Conservation (phyloP, 768 basidiomycete genomes). For the Mycena venus region DNA sequence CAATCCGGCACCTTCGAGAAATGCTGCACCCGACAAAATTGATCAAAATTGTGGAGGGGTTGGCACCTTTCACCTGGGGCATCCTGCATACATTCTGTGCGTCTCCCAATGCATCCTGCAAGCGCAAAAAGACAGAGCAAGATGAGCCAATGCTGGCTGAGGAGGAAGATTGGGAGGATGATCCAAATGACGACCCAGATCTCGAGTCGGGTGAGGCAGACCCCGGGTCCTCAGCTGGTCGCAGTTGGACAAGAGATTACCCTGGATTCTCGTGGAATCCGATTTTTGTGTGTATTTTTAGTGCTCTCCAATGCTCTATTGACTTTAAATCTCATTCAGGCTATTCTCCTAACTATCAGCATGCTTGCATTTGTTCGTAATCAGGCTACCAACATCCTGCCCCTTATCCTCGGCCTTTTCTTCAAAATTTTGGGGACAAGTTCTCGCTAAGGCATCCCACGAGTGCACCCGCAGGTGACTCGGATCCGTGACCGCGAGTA, state of each 20-base stretch:
- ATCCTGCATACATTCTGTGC: neutral
- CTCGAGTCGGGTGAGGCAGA: neutral
- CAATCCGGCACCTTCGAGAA: neutral
- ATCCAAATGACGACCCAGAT: slow-evolving; percentile 10
- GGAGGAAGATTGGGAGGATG: slow-evolving; percentile 14
- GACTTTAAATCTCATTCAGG: neutral
- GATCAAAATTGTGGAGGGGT: neutral
- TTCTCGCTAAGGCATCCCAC: too few relatives aligned
- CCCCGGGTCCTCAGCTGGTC: neutral
- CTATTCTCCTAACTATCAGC: slow-evolving; percentile 22
- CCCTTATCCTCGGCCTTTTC: slow-evolving; percentile 45
- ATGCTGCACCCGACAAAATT: neutral
- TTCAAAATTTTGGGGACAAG: slow-evolving; percentile 45
- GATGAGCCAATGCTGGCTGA: neutral
- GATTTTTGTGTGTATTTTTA: neutral
- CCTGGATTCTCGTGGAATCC: neutral
- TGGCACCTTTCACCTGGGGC: slow-evolving; percentile 2
- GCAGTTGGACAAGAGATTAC: neutral
- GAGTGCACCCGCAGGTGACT: too few relatives aligned
- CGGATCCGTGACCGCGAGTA: too few relatives aligned
- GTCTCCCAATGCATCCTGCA: neutral
- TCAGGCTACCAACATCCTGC: slow-evolving; percentile 41
- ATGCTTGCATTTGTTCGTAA: slow-evolving; percentile 35
- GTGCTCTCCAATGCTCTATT: too few relatives aligned
- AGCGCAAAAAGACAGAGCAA: neutral